Conservation (phyloP, 164 flowering plant genomes). For the Berberis thunbergii region DNA sequence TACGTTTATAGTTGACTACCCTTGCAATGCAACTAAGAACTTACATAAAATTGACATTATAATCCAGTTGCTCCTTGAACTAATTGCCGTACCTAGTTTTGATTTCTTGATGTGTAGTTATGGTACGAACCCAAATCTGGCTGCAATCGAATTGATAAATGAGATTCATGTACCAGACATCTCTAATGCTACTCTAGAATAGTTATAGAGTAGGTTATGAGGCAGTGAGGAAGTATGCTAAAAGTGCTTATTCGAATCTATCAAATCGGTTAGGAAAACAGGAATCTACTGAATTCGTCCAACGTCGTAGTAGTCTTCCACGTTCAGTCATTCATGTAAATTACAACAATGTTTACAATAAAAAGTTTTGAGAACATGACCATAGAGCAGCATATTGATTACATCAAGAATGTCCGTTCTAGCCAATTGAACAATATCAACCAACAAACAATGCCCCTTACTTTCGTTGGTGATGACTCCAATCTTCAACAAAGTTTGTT, state of each 20-base stretch:
- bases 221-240: background rate
- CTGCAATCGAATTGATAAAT: conserved; percentile 24
- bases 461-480: too few species aligned
- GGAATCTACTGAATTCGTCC: background rate
- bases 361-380: background rate
- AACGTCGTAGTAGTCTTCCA: too few species aligned
- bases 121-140: conserved; percentile 10
- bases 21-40: background rate
- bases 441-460: background rate
- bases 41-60: background rate
- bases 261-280: background rate
- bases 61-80: too few species aligned
- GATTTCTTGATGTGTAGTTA: conserved; percentile 6
- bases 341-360: background rate
- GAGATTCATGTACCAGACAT: conserved; percentile 21
- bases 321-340: too few species aligned
- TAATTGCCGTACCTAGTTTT: too few species aligned
- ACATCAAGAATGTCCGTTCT: background rate
- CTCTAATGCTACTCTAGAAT: conserved; percentile 3
- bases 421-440: background rate
- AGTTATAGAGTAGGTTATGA: conserved; percentile 18
- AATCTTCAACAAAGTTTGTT: too few species aligned
- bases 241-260: background rate
- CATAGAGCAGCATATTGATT: background rate
- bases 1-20: background rate